These are phyloP conservation scores for Lepidium didymum DNA, from an alignment of 345 rosid species.

Conservation along the genomic window DNA sequence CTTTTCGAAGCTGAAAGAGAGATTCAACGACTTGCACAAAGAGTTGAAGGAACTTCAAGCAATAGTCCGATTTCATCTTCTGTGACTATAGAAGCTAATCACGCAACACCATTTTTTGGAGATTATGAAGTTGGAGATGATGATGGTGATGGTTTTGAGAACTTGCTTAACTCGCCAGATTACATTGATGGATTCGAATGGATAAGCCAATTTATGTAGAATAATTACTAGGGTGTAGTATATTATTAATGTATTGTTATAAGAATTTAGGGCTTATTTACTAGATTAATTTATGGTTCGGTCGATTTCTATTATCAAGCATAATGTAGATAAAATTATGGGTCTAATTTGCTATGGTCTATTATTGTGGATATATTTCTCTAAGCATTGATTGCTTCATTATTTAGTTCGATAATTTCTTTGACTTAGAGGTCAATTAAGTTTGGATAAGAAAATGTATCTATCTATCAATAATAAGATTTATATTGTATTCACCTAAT, in stretches of 20 bases:
- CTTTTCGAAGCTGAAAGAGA: constrained; percentile 47
- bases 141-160: constrained; percentile 31
- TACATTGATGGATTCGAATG: constrained; percentile 49
- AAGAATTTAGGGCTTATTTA: not conserved
- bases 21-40: constrained; percentile 41
- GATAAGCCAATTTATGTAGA: constrained; percentile 38
- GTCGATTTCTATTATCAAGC: constrained; percentile 7
- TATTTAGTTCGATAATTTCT: not conserved
- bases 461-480: not conserved
- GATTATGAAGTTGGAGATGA: constrained; percentile 34
- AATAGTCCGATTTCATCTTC: constrained; percentile 48
- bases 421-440: not conserved
- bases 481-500: not conserved
- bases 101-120: constrained; percentile 37
- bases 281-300: constrained; percentile 1
- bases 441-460: not conserved
- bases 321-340: not conserved
- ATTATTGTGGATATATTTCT: not conserved
- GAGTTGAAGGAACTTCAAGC: constrained; percentile 31
- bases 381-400: not conserved
- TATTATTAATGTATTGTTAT: not conserved
- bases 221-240: not conserved
- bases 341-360: not conserved
- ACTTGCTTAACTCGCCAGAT: constrained; percentile 33
- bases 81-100: constrained; percentile 32